These are phyloP conservation scores for Malassezia sp. DNA, from an alignment of 1,284 basidiomycete genomes.

Conservation along the genomic window DNA sequence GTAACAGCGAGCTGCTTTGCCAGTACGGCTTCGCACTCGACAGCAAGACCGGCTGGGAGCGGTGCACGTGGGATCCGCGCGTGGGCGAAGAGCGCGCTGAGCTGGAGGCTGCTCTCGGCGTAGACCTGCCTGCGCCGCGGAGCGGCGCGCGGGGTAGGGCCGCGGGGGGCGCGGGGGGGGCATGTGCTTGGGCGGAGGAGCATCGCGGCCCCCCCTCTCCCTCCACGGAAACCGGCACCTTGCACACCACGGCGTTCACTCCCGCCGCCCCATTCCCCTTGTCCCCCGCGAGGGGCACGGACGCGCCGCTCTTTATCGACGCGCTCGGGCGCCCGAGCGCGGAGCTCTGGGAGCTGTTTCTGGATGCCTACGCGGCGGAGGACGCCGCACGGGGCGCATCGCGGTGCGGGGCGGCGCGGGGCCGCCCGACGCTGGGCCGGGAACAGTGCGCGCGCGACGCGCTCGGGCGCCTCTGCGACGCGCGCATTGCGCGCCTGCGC, in stretches of 20 bases:
- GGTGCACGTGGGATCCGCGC: conserved; percentile 20
- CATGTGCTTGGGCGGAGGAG: too few species aligned
- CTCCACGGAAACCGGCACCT: too few species aligned
- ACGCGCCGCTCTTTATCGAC: conserved; percentile 10
- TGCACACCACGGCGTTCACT: too few species aligned
- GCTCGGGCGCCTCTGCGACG: background rate
- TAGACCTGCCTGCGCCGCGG: too few species aligned
- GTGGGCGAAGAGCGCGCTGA: conserved; percentile 12
- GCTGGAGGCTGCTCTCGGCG: background rate
- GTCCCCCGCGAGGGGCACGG: background rate
- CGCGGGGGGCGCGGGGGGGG: too few species aligned
- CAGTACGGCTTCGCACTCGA: conserved; percentile 38
- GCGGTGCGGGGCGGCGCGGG: too few species aligned
- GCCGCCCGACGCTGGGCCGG: too few species aligned
- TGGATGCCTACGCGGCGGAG: background rate
- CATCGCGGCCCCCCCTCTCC: too few species aligned
- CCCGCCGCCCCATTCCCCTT: background rate
- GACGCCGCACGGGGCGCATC: background rate
- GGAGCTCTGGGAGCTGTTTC: conserved; percentile 7
- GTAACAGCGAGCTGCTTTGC: conserved; percentile 29
- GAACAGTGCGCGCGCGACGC: background rate
- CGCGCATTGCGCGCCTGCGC: background rate
- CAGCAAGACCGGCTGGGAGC: conserved; percentile 31
- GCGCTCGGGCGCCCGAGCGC: conserved; percentile 4
- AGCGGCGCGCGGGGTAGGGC: too few species aligned